phyloP scores from a whole-genome alignment of 2,329 filamentous ascomycete species.

The Neonectria punicea region DNA sequence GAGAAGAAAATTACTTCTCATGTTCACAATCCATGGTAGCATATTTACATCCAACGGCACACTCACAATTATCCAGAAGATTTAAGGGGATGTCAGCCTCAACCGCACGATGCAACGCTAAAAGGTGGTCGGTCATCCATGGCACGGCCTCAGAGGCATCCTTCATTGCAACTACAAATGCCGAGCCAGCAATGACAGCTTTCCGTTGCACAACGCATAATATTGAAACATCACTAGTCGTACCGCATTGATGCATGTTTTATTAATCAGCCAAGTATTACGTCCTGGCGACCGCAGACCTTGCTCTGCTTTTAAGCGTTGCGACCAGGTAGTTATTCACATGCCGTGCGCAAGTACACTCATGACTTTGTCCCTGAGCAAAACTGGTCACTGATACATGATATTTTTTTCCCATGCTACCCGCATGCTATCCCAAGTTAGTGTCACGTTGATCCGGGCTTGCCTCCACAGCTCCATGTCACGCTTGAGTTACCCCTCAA shows the following conservation, averaged over 20 bases:
- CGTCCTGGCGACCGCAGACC: not conserved
- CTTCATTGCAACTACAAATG: not conserved
- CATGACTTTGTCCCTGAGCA: not conserved
- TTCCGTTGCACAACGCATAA: not conserved
- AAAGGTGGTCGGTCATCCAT: not conserved
- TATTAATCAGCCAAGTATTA: not conserved
- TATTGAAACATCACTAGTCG: not conserved
- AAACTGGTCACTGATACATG: not conserved
- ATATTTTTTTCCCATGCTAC: too few relatives aligned
- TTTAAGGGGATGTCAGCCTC: not conserved
- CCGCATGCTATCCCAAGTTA: not conserved
- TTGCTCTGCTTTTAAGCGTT: not conserved
- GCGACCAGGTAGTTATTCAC: not conserved
- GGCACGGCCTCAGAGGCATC: not conserved
- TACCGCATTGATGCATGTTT: not conserved
- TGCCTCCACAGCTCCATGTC: not conserved
- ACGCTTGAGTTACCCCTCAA: not conserved
- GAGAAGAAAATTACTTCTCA: not conserved
- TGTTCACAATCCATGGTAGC: not conserved
- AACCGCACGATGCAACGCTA: not conserved
- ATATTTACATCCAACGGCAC: not conserved
- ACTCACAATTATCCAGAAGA: not conserved
- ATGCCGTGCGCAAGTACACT: not conserved
- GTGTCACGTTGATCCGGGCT: not conserved
- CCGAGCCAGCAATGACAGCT: not conserved